These are phyloP conservation scores for Echinochloa phyllopogon DNA, from an alignment of 176 grass and related monocot genomes.

Conservation along the genomic window DNA sequence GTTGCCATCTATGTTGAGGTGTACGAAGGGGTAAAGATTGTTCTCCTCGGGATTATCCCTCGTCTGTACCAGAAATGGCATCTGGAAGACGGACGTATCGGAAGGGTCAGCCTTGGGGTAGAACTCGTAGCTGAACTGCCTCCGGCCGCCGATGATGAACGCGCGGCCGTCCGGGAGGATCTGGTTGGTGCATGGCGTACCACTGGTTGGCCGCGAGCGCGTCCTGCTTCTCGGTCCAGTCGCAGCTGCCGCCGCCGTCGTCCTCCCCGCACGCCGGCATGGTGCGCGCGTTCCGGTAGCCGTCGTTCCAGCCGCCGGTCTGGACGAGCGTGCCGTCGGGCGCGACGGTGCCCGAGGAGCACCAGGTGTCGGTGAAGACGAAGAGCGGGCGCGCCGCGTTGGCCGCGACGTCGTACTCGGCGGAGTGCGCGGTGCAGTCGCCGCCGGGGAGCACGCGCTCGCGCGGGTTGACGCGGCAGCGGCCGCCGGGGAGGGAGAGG, in stretches of 20 bases:
- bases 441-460: slow-evolving; percentile 43
- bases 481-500: slow-evolving; percentile 65
- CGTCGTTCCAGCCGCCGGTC: slow-evolving; percentile 87
- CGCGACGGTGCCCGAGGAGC: slow-evolving; percentile 76
- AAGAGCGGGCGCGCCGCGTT: slow-evolving; percentile 58
- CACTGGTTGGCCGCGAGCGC: slow-evolving; percentile 58
- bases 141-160: slow-evolving; percentile 69
- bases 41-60: slow-evolving; percentile 76
- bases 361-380: slow-evolving; percentile 83
- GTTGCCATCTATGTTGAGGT: slow-evolving; percentile 84
- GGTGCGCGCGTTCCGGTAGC: slow-evolving; percentile 58
- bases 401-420: slow-evolving; percentile 58
- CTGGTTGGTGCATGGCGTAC: slow-evolving; percentile 91
- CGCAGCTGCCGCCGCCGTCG: slow-evolving; percentile 39
- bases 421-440: slow-evolving; percentile 83
- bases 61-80: slow-evolving; percentile 56
- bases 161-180: slow-evolving; percentile 82
- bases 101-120: slow-evolving; percentile 54
- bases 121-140: slow-evolving; percentile 83
- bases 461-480: slow-evolving; percentile 63
- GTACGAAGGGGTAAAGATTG: slow-evolving; percentile 87
- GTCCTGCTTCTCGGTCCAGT: slow-evolving; percentile 72
- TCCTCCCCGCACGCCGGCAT: slow-evolving; percentile 44
- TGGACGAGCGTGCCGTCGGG: slow-evolving; percentile 73
- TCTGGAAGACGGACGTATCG: slow-evolving; percentile 31